Percentiles rank a stretch among this genome's conserved stretches.
Conservation (phyloP, 1,284 basidiomycete genomes). For the Moesziomyces sp. region DNA sequence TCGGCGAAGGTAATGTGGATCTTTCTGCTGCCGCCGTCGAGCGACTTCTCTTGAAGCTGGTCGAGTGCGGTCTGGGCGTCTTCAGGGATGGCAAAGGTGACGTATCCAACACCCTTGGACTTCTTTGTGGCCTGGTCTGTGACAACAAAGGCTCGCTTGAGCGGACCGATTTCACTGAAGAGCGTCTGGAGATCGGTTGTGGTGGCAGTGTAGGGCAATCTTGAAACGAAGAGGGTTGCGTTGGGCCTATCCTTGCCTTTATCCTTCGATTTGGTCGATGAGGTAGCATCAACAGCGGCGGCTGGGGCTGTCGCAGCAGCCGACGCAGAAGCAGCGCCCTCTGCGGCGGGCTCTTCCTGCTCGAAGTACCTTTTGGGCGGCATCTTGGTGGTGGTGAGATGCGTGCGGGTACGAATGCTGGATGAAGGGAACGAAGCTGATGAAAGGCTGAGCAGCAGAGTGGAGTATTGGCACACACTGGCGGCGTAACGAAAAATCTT, state of each 20-base stretch:
- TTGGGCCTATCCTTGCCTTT: constrained; percentile 22
- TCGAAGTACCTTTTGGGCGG: constrained; percentile 56
- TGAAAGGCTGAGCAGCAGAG: constrained; percentile 3
- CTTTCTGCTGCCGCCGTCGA: constrained; percentile 58
- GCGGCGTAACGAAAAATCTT: background rate
- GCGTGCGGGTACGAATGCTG: background rate
- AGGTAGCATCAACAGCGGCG: constrained; percentile 1
- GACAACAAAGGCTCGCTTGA: constrained; percentile 93
- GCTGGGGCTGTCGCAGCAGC: constrained; percentile 1
- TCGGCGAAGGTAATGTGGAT: constrained; percentile 62
- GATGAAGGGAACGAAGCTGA: background rate
- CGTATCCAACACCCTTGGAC: constrained; percentile 98
- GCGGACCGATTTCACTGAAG: constrained; percentile 94
- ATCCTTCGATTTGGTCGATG: constrained; percentile 7
- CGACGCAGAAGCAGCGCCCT: constrained; percentile 11
- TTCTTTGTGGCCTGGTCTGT: constrained; percentile 79
- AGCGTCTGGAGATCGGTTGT: constrained; percentile 88
- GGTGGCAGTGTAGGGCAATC: constrained; percentile 85
- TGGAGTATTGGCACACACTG: background rate
- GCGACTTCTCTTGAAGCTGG: constrained; percentile 62
- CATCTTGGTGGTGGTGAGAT: constrained; percentile 23
- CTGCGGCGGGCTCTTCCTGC: constrained; percentile 32
- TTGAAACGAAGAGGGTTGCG: constrained; percentile 69
- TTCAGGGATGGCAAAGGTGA: constrained; percentile 87
- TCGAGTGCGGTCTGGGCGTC: constrained; percentile 74